Evolutionary conservation across 2,329 filamentous ascomycete genomes (phyloP).

Genomic region (Aspergillus caelatus): DNA sequence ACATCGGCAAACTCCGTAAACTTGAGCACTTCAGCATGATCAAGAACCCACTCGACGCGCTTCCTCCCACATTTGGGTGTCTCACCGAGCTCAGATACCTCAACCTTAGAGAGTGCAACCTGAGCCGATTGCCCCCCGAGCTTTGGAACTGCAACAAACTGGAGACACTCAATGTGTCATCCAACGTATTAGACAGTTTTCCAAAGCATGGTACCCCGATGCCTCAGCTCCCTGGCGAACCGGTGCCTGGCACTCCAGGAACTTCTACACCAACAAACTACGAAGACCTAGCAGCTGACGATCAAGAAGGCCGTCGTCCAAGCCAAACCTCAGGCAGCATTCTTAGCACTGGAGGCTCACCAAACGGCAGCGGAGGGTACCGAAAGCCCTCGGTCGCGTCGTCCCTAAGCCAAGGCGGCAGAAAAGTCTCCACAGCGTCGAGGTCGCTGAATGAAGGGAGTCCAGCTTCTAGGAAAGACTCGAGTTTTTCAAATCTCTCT

Average conservation of each 20-base stretch:
- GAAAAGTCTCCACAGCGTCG: constrained; percentile 82
- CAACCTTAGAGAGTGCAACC: constrained; percentile 91
- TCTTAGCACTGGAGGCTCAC: constrained; percentile 75
- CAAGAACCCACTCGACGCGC: constrained; percentile 80
- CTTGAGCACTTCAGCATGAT: constrained; percentile 93
- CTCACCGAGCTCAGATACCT: constrained; percentile 81
- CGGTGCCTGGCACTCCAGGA: constrained; percentile 47
- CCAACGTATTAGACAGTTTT: constrained; percentile 87
- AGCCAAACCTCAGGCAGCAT: constrained; percentile 81
- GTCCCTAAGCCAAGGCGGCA: constrained; percentile 73
- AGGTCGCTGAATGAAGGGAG: constrained; percentile 63
- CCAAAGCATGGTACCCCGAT: constrained; percentile 75
- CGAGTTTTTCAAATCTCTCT: constrained; percentile 76
- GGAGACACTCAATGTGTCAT: constrained; percentile 91
- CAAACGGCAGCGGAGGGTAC: constrained; percentile 51
- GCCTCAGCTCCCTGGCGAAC: constrained; percentile 62
- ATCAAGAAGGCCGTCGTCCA: constrained; percentile 69
- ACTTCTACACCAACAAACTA: constrained; percentile 68
- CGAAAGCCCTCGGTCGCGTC: constrained; percentile 86
- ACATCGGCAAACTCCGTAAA: constrained; percentile 79
- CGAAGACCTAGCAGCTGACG: constrained; percentile 74
- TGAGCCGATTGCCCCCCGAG: constrained; percentile 84
- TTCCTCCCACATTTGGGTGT: constrained; percentile 87
- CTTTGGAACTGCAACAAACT: constrained; percentile 94
- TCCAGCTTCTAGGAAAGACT: constrained; percentile 76